Conservation (phyloP, 176 grass and related monocot genomes). For the Eragrostis curvula region DNA sequence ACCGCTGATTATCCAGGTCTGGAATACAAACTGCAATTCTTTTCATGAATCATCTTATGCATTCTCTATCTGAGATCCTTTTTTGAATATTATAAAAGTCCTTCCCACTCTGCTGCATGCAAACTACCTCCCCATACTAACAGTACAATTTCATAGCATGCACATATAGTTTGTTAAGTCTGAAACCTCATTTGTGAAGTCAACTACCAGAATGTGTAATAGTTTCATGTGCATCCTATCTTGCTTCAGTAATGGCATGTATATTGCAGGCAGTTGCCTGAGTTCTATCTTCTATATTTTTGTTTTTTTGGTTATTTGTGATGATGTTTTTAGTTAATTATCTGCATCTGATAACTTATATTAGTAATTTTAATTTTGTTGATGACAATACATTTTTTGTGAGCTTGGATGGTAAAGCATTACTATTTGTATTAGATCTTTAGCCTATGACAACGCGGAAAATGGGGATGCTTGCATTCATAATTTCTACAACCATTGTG, state of each 20-base stretch:
- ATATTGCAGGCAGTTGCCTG: not conserved
- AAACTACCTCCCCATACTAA: not conserved
- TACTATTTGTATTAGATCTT: not conserved
- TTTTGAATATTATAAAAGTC: not conserved
- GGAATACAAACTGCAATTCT: conserved; percentile 11
- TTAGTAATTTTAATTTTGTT: not conserved
- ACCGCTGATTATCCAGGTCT: conserved; percentile 95
- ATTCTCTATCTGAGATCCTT: not conserved
- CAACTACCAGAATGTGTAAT: not conserved
- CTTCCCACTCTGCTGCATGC: not conserved
- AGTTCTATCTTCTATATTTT: not conserved
- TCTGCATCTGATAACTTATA: not conserved
- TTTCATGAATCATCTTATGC: not conserved
- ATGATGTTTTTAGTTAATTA: conserved; percentile 20
- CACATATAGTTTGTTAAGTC: conserved; percentile 15
- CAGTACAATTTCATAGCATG: not conserved
- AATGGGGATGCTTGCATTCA: conserved; percentile 13
- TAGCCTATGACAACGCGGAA: not conserved
- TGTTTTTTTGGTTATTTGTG: not conserved
- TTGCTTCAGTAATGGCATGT: not conserved
- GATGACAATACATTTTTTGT: not conserved
- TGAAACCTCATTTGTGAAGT: not conserved
- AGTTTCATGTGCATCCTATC: not conserved
- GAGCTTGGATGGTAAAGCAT: not conserved
- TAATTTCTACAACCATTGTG: not conserved